Percentiles rank a stretch among this genome's conserved stretches.
phyloP scores from a whole-genome alignment of 352 stramenopile genomes.

The Phytophthora brassicae region DNA sequence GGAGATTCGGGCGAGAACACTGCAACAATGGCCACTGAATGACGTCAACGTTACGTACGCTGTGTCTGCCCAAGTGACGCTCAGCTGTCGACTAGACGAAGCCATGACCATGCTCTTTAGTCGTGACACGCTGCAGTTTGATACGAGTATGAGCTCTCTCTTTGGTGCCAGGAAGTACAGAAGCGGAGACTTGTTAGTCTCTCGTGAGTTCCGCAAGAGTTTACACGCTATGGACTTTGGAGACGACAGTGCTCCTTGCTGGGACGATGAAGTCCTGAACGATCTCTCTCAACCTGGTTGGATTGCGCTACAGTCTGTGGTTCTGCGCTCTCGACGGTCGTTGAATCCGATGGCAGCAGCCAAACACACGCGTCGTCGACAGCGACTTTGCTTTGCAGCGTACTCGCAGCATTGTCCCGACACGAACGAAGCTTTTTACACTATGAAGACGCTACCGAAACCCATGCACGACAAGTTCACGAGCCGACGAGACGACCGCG shows the following conservation, averaged over 20 bases:
- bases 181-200: conserved; percentile 52
- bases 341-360: conserved; percentile 37
- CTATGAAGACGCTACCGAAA: conserved; percentile 63
- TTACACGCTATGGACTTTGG: conserved; percentile 22
- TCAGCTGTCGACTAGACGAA: conserved; percentile 57
- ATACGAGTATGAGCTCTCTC: conserved; percentile 56
- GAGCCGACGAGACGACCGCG: conserved; percentile 2
- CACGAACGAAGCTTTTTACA: conserved; percentile 58
- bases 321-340: conserved; percentile 40
- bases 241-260: conserved; percentile 16
- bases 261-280: conserved; percentile 33
- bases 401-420: conserved; percentile 48
- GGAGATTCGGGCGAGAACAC: conserved; percentile 18
- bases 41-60: conserved; percentile 55
- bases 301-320: conserved; percentile 52
- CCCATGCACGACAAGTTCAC: conserved; percentile 43
- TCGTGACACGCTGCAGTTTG: conserved; percentile 50
- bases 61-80: conserved; percentile 50
- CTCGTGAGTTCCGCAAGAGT: conserved; percentile 35
- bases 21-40: conserved; percentile 43
- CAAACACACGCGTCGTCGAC: conserved; percentile 36
- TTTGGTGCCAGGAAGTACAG: conserved; percentile 59
- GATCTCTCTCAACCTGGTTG: conserved; percentile 34
- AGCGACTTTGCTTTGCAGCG: conserved; percentile 62
- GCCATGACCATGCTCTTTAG: conserved; percentile 67